phyloP scores from a whole-genome alignment of 1,284 basidiomycete genomes.

The Cryptococcus sp. region DNA sequence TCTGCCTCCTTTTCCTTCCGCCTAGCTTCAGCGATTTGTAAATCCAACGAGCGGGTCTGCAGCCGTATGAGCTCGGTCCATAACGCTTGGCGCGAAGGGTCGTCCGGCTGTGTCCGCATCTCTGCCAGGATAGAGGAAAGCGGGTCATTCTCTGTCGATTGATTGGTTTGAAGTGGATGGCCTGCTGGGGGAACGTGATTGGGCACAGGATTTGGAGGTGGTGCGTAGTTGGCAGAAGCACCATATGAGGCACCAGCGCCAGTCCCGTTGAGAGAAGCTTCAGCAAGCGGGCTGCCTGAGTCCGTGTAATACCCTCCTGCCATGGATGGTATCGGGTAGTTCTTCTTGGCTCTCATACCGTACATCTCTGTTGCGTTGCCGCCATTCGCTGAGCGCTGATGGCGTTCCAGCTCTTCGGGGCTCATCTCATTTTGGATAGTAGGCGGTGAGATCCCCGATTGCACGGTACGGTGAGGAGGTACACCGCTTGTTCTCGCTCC shows the following conservation, averaged over 20 bases:
- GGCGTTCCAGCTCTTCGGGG: constrained; percentile 23
- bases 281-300: too few species aligned
- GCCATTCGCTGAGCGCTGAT: constrained; percentile 25
- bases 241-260: too few species aligned
- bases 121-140: constrained; percentile 20
- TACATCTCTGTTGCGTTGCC: constrained; percentile 16
- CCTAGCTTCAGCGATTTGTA: constrained; percentile 50
- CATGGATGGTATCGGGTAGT: too few species aligned
- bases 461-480: neutral
- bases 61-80: constrained; percentile 48
- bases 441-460: neutral
- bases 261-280: too few species aligned
- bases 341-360: constrained; percentile 9
- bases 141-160: too few species aligned
- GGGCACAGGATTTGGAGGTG: too few species aligned
- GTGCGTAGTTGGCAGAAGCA: too few species aligned
- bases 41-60: constrained; percentile 44
- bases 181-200: too few species aligned
- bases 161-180: too few species aligned
- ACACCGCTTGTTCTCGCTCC: constrained; percentile 9
- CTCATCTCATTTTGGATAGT: neutral
- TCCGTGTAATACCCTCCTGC: too few species aligned
- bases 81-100: constrained; percentile 31
- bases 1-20: constrained; percentile 47
- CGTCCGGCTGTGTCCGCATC: constrained; percentile 31